These are phyloP conservation scores for Inga laurina DNA, from an alignment of 306 rosid genomes.

Conservation along the genomic window DNA sequence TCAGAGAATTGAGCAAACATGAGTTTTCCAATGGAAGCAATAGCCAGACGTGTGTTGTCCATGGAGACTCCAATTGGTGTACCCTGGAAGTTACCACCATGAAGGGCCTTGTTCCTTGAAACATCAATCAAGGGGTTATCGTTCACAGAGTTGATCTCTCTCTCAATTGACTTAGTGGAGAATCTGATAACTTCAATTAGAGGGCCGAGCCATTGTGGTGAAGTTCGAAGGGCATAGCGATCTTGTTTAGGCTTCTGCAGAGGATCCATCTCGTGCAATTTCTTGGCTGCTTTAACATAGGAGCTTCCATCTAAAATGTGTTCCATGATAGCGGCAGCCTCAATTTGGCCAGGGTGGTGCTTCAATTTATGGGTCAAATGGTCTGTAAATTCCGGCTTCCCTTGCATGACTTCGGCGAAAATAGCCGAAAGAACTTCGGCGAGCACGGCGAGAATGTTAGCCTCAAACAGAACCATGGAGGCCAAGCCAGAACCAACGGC, in stretches of 20 bases:
- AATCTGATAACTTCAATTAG: conserved; percentile 75
- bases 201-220: conserved; percentile 96
- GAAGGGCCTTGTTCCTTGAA: conserved; percentile 85
- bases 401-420: conserved; percentile 89
- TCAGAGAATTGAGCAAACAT: conserved; percentile 89
- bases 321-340: conserved; percentile 96
- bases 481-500: conserved; percentile 93
- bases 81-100: conserved; percentile 94
- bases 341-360: conserved; percentile 96
- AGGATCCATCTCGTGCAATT: conserved; percentile 76
- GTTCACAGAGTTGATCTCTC: conserved; percentile 90
- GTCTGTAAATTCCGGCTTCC: conserved; percentile 87
- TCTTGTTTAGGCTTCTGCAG: conserved; percentile 88
- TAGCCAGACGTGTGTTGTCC: conserved; percentile 92
- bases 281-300: conserved; percentile 70
- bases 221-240: conserved; percentile 84
- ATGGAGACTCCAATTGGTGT: conserved; percentile 94
- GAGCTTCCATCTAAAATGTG: conserved; percentile 88
- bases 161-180: conserved; percentile 81
- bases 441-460: conserved; percentile 63
- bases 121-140: conserved; percentile 92
- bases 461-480: conserved; percentile 75
- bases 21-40: conserved; percentile 86
- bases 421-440: conserved; percentile 74
- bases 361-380: conserved; percentile 87